Base-by-base conservation (phyloP, 2,329 filamentous ascomycete species). In the Grosmannia huntii region DNA sequence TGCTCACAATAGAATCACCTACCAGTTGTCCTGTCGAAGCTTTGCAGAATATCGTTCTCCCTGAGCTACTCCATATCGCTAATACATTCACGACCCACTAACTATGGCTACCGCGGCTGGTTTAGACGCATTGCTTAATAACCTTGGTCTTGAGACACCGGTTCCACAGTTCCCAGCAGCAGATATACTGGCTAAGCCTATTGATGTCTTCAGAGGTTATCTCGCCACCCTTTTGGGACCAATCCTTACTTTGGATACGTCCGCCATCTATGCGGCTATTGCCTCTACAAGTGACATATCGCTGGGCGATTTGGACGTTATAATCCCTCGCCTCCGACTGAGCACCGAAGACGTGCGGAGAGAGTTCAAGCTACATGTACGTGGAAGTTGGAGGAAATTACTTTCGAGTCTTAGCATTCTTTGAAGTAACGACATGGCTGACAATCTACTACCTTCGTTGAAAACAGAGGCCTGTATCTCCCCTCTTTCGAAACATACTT, bases 91-190 rank as follows among this genome's bases (percentile, higher is more conserved):
- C 27, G 21, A 31, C 10, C 10, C 53, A 36, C 2, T 28, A 41
- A 38, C 2, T 21, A 57, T 57, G 56, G 51, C 82, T n/a, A 59
- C 58, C 68, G 66, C 85, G 78, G 63, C 84, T 65, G 53, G 75
- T 75, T 66, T 84, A 71, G 56, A 86, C 72, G 41, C 84, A 76
- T 56, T 85, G 77, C 53, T 84, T 72, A 0, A 80, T 78, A 60
- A 84, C 65, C 2, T 83, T 78, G 0, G 82, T 74, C 75, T 71
- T 57, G 59, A 70, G 61, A 48, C 71, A 57, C 58, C 68, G 61
- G 57, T 73, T 57, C 65, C 73, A 60, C 60, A 68, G 66, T 64
- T 68, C 65, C 59, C 28, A 6, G 19, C 27, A 14, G 61, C 63
- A n/a, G 60, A 65, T 53, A 56, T 64, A 16, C 59, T 67, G 55